Base-by-base conservation (phyloP, 2,329 filamentous ascomycete species). In the Scleromitrula shiraiana region DNA sequence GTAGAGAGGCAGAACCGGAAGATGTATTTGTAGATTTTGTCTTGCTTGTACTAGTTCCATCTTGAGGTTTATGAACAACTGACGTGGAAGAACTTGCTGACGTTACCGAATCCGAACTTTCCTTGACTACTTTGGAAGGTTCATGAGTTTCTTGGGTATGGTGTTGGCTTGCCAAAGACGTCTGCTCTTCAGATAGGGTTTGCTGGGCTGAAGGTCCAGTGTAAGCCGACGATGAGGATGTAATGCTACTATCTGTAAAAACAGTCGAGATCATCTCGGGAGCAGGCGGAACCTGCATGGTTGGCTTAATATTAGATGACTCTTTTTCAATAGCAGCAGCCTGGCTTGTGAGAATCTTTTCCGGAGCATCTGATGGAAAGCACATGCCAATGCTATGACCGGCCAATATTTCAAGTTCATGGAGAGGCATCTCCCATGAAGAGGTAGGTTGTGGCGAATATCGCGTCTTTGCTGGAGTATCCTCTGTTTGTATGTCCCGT, bases 1-100 rank as follows among this genome's bases (percentile, higher is more conserved):
- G 90, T 1, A 81, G 78, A 1, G 84, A 67, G 2, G 75, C 66
- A 7, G 74, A 64, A 1, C 73, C 61, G 7, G 71, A 68, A 22
- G 66, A 50, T 20, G 65, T 70, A 59, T 56, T 70, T 48, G 66
- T 61, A 56, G 38, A 62, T 46, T 61, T 62, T 9, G 54, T 56
- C 37, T 56, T 60, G 1, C 51, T 46, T 10, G 52, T 45, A 15
- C 48, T 50, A 12, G 56, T 54, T 7, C 49, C 39, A 33, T 56
- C 53, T 22, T 59, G 53, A 2, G 48, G 30, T 42, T 59, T 58
- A 20, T 45, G 46, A 24, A 46, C 49, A 4, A 36, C 15, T 19
- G 52, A 41, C 20, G 53, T 37, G 19, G 52, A 41, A 17, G 48
- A 49, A 17, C 45, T 35, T 30, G 46, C 33, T 20, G 53, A 32